Evolutionary conservation across 306 rosid species (phyloP).

Genomic region (Calophaca sinica): DNA sequence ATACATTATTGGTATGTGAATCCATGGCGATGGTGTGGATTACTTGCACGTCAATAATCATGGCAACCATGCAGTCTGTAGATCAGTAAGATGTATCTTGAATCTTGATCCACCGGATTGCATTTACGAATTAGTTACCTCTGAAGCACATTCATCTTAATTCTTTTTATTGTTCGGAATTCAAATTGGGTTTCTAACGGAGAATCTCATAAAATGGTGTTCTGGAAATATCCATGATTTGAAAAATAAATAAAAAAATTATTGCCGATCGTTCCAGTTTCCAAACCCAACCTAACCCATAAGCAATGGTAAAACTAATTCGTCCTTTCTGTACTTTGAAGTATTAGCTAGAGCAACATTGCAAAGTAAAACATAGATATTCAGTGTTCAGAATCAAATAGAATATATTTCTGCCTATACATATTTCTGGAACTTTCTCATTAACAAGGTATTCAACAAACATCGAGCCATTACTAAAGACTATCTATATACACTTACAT

Average conservation of each 20-base stretch:
- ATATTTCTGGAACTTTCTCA: slow-evolving; percentile 6
- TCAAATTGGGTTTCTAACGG: too few relatives aligned
- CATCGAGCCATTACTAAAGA: neutral
- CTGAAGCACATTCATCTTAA: neutral
- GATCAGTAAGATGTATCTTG: neutral
- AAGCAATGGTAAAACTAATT: neutral
- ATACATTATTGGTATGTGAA: neutral
- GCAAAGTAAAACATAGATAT: neutral
- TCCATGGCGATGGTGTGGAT: neutral
- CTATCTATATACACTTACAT: slow-evolving; percentile 18
- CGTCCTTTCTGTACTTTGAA: neutral
- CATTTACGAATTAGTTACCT: neutral
- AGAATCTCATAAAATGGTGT: neutral
- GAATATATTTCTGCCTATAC: neutral
- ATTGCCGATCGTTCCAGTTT: neutral
- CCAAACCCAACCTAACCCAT: neutral
- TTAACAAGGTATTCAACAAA: neutral
- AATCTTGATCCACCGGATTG: neutral
- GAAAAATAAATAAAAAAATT: neutral
- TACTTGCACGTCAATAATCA: neutral
- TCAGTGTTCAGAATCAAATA: neutral
- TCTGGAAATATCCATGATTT: neutral
- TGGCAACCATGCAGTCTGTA: neutral
- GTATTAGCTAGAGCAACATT: neutral
- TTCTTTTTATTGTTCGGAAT: neutral